These are phyloP conservation scores for Lathyrus oleraceus DNA, from an alignment of 306 rosid genomes.

Conservation along the genomic window DNA sequence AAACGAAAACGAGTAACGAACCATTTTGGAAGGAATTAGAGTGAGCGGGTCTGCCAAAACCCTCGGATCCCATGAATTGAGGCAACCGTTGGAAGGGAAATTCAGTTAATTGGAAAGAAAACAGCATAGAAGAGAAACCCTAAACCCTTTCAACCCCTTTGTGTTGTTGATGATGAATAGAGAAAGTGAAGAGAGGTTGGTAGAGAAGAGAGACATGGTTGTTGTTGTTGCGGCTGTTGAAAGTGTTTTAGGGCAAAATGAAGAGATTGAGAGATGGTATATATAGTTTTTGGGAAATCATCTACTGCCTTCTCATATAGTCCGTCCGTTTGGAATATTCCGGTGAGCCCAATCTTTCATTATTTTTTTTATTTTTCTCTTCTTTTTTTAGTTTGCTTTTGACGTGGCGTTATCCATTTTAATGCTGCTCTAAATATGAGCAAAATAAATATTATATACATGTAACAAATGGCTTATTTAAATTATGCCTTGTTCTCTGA, in stretches of 20 bases:
- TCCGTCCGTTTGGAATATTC: constrained; percentile 71
- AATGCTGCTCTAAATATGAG: no score
- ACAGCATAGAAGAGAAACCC: constrained; percentile 50
- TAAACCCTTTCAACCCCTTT: not conserved
- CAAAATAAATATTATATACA: no score
- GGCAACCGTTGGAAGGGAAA: constrained; percentile 41
- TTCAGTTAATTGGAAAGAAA: constrained; percentile 50
- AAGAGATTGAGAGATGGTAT: constrained; percentile 54
- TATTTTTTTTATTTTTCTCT: not conserved
- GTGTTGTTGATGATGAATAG: no score
- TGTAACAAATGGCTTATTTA: no score
- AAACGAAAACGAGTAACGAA: constrained; percentile 39
- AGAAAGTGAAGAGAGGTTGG: constrained; percentile 31
- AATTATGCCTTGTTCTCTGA: no score
- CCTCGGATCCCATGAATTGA: constrained; percentile 66
- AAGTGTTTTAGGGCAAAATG: constrained; percentile 81
- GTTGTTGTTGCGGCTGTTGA: constrained; percentile 63
- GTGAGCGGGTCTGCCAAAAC: constrained; percentile 40
- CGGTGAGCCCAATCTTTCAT: constrained; percentile 48
- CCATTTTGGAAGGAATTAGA: constrained; percentile 53
- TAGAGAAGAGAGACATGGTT: constrained; percentile 24
- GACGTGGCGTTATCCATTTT: no score
- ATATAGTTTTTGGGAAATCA: constrained; percentile 99
- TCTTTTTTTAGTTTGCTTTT: not conserved
- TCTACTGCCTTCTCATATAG: constrained; percentile 37